Evolutionary conservation across 78 protist species (phyloP).

Genomic region (Speleostelium caveatum): DNA sequence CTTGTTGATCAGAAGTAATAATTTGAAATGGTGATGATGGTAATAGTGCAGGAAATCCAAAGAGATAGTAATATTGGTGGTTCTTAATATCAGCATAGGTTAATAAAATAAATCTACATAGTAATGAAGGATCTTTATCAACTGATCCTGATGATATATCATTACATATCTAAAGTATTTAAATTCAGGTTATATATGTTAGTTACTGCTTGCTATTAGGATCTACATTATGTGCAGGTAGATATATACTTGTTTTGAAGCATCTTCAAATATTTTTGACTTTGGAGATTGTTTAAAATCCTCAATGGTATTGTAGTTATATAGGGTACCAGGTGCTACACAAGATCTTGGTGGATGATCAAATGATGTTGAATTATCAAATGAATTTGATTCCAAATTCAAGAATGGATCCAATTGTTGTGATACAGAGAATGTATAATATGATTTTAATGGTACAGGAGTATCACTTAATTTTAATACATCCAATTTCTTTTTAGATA

Average conservation of each 20-base stretch:
- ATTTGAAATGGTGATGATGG: slow-evolving; percentile 49
- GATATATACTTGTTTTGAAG: slow-evolving; percentile 35
- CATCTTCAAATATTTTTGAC: slow-evolving; percentile 50
- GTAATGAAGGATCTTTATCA: slow-evolving; percentile 53
- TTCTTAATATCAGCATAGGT: slow-evolving; percentile 93
- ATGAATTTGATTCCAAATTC: slow-evolving; percentile 53
- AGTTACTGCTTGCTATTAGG: neutral
- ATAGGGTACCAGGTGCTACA: slow-evolving; percentile 27
- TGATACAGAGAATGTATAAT: slow-evolving; percentile 55
- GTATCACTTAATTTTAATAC: slow-evolving; percentile 68
- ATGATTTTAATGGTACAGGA: slow-evolving; percentile 40
- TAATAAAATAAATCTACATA: slow-evolving; percentile 81
- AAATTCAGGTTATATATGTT: neutral
- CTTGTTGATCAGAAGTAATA: neutral
- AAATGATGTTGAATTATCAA: neutral
- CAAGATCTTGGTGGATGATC: slow-evolving; percentile 49
- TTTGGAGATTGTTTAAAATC: slow-evolving; percentile 73
- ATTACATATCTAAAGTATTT: slow-evolving; percentile 29
- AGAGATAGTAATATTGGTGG: slow-evolving; percentile 85
- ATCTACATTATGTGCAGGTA: neutral
- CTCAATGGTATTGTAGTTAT: slow-evolving; percentile 64
- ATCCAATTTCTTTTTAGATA: slow-evolving; percentile 74
- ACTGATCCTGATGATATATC: slow-evolving; percentile 84
- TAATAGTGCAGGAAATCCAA: slow-evolving; percentile 91
- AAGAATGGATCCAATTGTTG: slow-evolving; percentile 60